Conservation (phyloP, 257 asterid species). For the Lavandula angustifolia region DNA sequence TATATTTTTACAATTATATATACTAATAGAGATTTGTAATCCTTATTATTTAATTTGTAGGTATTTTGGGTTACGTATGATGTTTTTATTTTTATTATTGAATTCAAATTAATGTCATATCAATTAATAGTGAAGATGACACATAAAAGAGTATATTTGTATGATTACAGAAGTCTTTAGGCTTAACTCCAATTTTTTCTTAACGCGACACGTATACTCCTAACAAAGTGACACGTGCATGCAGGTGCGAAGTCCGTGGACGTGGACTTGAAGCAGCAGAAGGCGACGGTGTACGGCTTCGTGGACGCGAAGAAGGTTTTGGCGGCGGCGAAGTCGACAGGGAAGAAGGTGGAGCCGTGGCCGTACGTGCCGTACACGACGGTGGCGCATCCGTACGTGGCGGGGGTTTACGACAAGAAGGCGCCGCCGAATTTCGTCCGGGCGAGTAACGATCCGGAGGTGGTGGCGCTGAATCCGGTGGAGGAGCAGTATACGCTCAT, state of each 20-base stretch:
- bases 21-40: too few relatives aligned
- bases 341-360: conserved; percentile 79
- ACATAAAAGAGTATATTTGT: too few relatives aligned
- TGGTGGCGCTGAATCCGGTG: conserved; percentile 58
- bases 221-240: background rate
- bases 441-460: conserved; percentile 57
- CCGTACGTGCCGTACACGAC: conserved; percentile 79
- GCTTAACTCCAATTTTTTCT: too few relatives aligned
- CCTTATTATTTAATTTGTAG: too few relatives aligned
- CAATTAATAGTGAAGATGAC: too few relatives aligned
- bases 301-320: conserved; percentile 77
- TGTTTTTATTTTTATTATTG: too few relatives aligned
- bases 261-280: conserved; percentile 83
- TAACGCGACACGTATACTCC: background rate
- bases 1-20: too few relatives aligned
- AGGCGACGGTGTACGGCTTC: conserved; percentile 76
- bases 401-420: conserved; percentile 89
- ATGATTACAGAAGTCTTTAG: too few relatives aligned
- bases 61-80: too few relatives aligned
- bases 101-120: too few relatives aligned
- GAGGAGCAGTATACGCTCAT: conserved; percentile 76
- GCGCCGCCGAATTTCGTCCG: conserved; percentile 89
- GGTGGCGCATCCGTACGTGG: conserved; percentile 81
- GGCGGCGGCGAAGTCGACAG: conserved; percentile 65
- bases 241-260: conserved; percentile 90